These are phyloP conservation scores for Juncus effusus DNA, from an alignment of 176 grass and related monocot genomes.

Conservation along the genomic window DNA sequence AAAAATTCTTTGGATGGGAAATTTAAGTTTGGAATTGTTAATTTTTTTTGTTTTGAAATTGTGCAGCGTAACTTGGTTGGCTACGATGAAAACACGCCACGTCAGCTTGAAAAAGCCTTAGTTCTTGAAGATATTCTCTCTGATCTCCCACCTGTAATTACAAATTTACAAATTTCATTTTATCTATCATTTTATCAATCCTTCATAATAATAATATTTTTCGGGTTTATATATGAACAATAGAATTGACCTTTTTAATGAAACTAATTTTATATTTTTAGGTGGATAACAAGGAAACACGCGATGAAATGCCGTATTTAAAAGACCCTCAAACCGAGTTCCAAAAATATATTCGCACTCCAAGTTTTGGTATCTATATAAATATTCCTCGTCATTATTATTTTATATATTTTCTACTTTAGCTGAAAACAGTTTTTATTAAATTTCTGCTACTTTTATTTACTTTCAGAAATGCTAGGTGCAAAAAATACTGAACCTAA, in stretches of 20 bases:
- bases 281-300: conserved; percentile 62
- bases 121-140: conserved; percentile 82
- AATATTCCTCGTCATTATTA: neutral
- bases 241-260: neutral
- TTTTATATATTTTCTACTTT: neutral
- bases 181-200: neutral
- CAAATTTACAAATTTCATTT: neutral
- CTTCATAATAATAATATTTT: neutral
- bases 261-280: conserved; percentile 18
- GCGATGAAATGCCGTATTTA: conserved; percentile 72
- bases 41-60: conserved; percentile 8
- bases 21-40: neutral
- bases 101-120: conserved; percentile 62
- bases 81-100: conserved; percentile 37
- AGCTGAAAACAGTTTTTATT: no score
- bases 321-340: conserved; percentile 76
- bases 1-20: neutral
- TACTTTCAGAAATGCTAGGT: conserved; percentile 43
- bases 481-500: conserved; percentile 38
- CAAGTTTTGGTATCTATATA: conserved; percentile 42
- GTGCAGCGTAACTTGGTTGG: conserved; percentile 78
- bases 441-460: neutral
- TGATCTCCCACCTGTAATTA: conserved; percentile 82
- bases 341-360: conserved; percentile 76
- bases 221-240: neutral